Evolutionary conservation across 371 early-diverging fungal species (phyloP), one percentile per base, ranked within the genome.

Genomic region (Apophysomyces trapeziformis): DNA sequence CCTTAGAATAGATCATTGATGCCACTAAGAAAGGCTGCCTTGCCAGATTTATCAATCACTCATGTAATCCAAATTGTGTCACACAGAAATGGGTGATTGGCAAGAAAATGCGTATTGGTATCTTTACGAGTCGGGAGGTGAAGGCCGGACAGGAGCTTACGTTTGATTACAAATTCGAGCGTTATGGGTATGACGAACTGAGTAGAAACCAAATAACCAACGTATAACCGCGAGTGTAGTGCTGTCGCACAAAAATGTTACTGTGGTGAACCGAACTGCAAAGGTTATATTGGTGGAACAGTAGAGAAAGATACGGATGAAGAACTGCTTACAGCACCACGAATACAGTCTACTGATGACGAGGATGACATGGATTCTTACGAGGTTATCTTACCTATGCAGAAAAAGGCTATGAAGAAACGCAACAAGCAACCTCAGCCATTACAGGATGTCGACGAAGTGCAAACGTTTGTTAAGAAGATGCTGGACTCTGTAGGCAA

Each of bases 41-140:
- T 11, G 93, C 96, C 21, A 82, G 97, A 58, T 96, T 94, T 70
- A 90, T 96, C 67, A 96, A 96, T 72, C 97, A 96, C 71, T 89
- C 89, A 46, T 96, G 97, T 73, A 85, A 85, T 59, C 95, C 97
- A 9, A 96, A 96, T 73, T 91, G 95, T 70, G 86, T 85, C 35
- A 74, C 92, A 58, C 90, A 91, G 61, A 93, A 93, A 67, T 95
- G 95, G 95, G 89, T 92, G 50, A 88, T 93, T 38, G 90, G 87
- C 7, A 82, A 85, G 7, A 82, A 85, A 38, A 80, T 89, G 60
- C 85, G 93, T 47, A 89, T 93, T 68, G 93, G 95, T 56, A 88
- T 94, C 8, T 96, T 94, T 61, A 87, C 94, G 57, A 82, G 79
- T 50, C 76, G 88, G 38, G 70, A 77, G 8, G 87, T 96, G 21